These are phyloP conservation scores for Anisogramma anomala DNA, from an alignment of 2,329 filamentous ascomycete species.

Conservation along the genomic window DNA sequence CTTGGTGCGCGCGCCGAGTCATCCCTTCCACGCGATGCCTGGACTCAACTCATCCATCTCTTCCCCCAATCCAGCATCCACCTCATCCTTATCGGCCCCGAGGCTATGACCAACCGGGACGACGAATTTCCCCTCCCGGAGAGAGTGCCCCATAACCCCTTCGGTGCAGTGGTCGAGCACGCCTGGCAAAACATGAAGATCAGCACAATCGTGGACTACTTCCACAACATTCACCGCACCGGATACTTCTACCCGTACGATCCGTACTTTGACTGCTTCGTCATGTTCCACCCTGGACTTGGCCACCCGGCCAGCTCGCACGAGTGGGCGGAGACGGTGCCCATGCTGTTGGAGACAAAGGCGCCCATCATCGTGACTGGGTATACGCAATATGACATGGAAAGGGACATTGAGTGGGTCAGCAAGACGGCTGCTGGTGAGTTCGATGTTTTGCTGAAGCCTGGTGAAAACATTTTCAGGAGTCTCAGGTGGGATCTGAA, in stretches of 20 bases:
- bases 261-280: conserved; percentile 95
- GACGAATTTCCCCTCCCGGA: conserved; percentile 83
- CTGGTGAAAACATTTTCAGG: conserved; percentile 86
- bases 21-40: conserved; percentile 83
- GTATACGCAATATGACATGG: conserved; percentile 91
- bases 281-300: conserved; percentile 92
- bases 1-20: conserved; percentile 95
- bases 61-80: conserved; percentile 91
- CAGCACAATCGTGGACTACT: conserved; percentile 95
- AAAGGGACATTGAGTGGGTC: conserved; percentile 85
- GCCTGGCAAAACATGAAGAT: conserved; percentile 88
- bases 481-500: conserved; percentile 96
- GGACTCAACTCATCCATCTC: conserved; percentile 86
- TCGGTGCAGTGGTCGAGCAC: conserved; percentile 84
- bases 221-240: conserved; percentile 87
- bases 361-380: conserved; percentile 88
- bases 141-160: conserved; percentile 76
- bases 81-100: conserved; percentile 86
- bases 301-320: conserved; percentile 88
- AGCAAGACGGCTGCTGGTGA: conserved; percentile 75
- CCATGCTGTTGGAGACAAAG: conserved; percentile 86
- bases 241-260: conserved; percentile 89
- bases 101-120: conserved; percentile 90
- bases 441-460: conserved; percentile 82
- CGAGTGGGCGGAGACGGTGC: conserved; percentile 88